Conservation (phyloP, 2,329 filamentous ascomycete species). For the Bisporella sp. region DNA sequence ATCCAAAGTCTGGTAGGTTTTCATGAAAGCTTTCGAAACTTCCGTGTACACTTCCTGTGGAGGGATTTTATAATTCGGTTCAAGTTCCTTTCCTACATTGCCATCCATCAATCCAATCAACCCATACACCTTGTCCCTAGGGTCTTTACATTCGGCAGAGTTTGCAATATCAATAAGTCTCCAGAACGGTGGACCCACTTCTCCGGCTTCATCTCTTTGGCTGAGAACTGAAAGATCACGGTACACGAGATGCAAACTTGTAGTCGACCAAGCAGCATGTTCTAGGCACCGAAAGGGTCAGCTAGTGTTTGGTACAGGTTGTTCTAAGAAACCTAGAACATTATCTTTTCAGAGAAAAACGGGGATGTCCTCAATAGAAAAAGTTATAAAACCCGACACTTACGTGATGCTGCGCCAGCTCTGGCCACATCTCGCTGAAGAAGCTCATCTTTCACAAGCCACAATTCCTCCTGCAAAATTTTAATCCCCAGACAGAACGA, state of each 20-base stretch:
- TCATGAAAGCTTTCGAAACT: conserved; percentile 7
- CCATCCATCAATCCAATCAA: conserved; percentile 11
- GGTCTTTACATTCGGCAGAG: conserved; percentile 2
- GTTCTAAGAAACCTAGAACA: too few relatives aligned
- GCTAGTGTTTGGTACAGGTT: too few relatives aligned
- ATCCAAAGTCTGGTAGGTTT: conserved; percentile 2
- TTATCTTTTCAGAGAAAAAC: neutral
- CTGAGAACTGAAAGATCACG: conserved; percentile 7
- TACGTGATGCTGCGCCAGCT: neutral
- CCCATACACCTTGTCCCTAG: conserved; percentile 15
- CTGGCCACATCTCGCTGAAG: neutral
- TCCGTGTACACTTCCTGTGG: conserved; percentile 3
- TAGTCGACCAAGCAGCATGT: conserved; percentile 2
- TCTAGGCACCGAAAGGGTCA: too few relatives aligned
- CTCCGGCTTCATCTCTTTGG: neutral
- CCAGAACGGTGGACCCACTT: neutral
- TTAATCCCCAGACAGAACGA: conserved; percentile 8
- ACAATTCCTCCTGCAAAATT: conserved; percentile 7
- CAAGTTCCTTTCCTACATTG: conserved; percentile 2
- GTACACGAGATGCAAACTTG: conserved; percentile 8
- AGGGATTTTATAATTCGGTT: conserved; percentile 6
- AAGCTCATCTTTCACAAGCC: conserved; percentile 7
- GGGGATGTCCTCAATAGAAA: neutral
- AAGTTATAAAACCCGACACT: neutral
- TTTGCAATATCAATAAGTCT: conserved; percentile 8